phyloP scores from a whole-genome alignment of 768 basidiomycete genomes.

The Amanita rimosa region DNA sequence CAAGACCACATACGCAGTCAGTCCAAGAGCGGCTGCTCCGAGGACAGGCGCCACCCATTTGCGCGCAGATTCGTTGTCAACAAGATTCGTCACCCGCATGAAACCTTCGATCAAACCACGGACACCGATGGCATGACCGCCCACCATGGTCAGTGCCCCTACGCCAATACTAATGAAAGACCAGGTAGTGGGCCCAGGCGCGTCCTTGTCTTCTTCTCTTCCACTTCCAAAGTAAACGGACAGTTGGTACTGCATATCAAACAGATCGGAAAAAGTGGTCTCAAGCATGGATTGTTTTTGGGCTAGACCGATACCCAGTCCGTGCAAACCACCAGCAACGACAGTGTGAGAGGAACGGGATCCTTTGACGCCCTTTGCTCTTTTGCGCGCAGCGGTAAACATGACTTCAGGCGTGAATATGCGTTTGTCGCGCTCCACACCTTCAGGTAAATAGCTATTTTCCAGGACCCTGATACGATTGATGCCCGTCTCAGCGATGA shows the following conservation, averaged over 20 bases:
- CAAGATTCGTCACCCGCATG: conserved; percentile 63
- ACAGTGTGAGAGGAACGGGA: conserved; percentile 33
- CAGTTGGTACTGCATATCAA: conserved; percentile 79
- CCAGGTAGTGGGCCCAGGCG: conserved; percentile 46
- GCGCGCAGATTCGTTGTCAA: conserved; percentile 70
- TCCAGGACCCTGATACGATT: conserved; percentile 55
- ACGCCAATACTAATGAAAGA: conserved; percentile 67
- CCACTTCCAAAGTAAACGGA: conserved; percentile 55
- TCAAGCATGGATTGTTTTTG: conserved; percentile 70
- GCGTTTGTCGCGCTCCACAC: conserved; percentile 69
- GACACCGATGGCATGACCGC: conserved; percentile 70
- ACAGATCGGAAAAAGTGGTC: conserved; percentile 72
- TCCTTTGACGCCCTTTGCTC: conserved; percentile 27
- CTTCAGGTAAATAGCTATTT: conserved; percentile 67
- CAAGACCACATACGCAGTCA: conserved; percentile 70
- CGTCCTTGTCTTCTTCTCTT: conserved; percentile 23
- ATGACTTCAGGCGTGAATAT: conserved; percentile 97
- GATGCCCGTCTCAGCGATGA: conserved; percentile 54
- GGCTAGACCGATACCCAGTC: conserved; percentile 76
- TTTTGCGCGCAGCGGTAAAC: conserved; percentile 57
- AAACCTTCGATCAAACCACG: conserved; percentile 70
- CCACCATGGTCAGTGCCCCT: conserved; percentile 84
- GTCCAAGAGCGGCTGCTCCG: conserved; percentile 64
- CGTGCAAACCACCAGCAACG: conserved; percentile 68
- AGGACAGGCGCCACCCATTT: conserved; percentile 84